Evolutionary conservation across 148 eudicot species (phyloP).

Genomic region (Rheum nobile): DNA sequence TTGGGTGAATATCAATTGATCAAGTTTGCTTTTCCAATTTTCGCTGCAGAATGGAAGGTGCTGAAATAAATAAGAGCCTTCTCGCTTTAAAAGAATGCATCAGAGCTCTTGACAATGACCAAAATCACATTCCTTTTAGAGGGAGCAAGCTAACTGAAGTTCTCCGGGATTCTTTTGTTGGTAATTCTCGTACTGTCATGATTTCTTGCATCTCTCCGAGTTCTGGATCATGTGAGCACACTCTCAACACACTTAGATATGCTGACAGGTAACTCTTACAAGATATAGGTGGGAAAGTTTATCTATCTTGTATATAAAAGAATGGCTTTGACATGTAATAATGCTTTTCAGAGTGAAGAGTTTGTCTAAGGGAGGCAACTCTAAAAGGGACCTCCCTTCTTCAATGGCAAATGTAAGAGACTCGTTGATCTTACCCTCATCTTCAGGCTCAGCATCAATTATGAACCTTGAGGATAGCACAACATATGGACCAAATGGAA

Average conservation of each 20-base stretch:
- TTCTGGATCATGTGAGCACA: constrained; percentile 78
- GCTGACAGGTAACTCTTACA: constrained; percentile 54
- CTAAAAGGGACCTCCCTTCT: constrained; percentile 36
- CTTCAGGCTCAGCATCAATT: constrained; percentile 16
- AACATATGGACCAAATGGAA: constrained; percentile 21
- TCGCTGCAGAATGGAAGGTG: constrained; percentile 69
- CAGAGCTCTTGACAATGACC: constrained; percentile 75
- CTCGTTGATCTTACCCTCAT: constrained; percentile 25
- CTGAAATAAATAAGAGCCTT: constrained; percentile 77
- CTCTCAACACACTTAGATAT: constrained; percentile 76
- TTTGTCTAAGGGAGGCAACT: constrained; percentile 60
- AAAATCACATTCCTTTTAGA: constrained; percentile 74
- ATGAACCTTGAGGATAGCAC: constrained; percentile 28
- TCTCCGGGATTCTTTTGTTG: constrained; percentile 71
- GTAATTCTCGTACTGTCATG: constrained; percentile 73
- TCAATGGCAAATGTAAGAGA: constrained; percentile 33
- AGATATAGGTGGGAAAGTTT: neutral
- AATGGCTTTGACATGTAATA: neutral
- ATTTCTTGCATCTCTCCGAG: constrained; percentile 78
- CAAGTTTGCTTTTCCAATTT: neutral
- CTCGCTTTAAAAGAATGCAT: constrained; percentile 81
- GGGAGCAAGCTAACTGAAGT: constrained; percentile 86
- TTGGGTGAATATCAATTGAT: neutral
- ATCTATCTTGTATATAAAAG: neutral
- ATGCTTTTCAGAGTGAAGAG: constrained; percentile 55